Base-by-base conservation (phyloP, 805 yeast species). In the Naumovozyma baii region DNA sequence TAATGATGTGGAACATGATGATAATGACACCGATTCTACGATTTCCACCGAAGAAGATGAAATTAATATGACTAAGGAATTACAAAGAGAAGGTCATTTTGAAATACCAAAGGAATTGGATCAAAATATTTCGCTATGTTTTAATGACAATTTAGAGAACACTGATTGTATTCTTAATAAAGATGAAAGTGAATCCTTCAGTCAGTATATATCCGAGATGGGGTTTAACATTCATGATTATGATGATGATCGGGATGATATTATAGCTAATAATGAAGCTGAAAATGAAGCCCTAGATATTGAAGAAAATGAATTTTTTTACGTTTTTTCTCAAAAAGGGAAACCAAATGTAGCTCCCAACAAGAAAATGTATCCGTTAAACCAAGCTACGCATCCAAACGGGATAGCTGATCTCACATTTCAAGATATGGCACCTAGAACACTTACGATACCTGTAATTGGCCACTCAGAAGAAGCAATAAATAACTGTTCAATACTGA, bases 11-110 rank as follows among this genome's bases (percentile, higher is more conserved):
- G 15, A 25, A 13, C 36, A 39, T 14, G 22, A 25, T 14, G 16
- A 33, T 12, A 28, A 25, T 9, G 17, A 39, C 9, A 7, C 33
- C 4, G 17, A 18, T 20, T 14, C 31, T 16, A 26, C 37, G 16
- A 33, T 17, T 13, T 1, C 25, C 8, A 33, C 20, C 18, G 22
- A 39, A 35, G 25, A 39, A 18, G 31, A 29, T 29, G 31, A 29
- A 29, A 29, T 29, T 8, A n/a, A 29, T n/a, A 9, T 29, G 13
- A 12, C 31, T 5, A 8, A 13, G 31, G 31, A 29, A 29, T 12
- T 29, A 12, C 15, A 29, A n/a, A 29, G 15, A 13, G 15, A 29
- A 5, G 7, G 5, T 13, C 15, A 9, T 12, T 8, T 29, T 29
- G 14, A 29, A 12, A n/a, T 29, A 12, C 31, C 31, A 29, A 9